Conservation (phyloP, 2,329 filamentous ascomycete species). For the Colletotrichum cereale region DNA sequence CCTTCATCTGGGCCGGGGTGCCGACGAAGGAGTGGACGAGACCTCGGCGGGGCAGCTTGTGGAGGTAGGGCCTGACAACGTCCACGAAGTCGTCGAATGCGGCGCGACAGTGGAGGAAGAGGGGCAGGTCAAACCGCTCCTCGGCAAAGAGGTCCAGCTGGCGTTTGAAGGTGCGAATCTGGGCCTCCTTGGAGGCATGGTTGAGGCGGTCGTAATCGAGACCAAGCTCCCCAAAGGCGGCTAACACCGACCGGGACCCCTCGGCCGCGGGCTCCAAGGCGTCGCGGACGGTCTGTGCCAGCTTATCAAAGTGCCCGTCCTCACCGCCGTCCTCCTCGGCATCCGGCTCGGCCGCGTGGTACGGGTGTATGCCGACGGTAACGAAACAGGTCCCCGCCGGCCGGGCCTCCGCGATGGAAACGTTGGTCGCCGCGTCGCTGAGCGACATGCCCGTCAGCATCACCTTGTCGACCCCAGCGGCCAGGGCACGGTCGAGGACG, state of each 20-base stretch:
- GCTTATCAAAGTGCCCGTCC: conserved; percentile 43
- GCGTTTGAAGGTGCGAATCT: conserved; percentile 54
- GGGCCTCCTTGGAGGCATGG: conserved; percentile 55
- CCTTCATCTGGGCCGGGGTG: conserved; percentile 54
- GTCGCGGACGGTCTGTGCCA: conserved; percentile 44
- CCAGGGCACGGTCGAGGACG: conserved; percentile 56
- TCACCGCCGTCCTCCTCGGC: conserved; percentile 43
- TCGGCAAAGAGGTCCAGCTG: conserved; percentile 56
- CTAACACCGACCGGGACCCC: conserved; percentile 47
- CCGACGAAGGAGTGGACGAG: conserved; percentile 57
- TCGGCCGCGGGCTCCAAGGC: conserved; percentile 36
- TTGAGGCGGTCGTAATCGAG: conserved; percentile 63
- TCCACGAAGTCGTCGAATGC: conserved; percentile 58
- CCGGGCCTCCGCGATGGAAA: conserved; percentile 46
- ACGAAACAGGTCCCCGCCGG: conserved; percentile 52
- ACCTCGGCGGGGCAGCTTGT: conserved; percentile 50
- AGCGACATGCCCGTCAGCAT: conserved; percentile 56
- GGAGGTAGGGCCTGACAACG: conserved; percentile 55
- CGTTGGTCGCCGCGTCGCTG: conserved; percentile 46
- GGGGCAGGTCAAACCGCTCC: conserved; percentile 50
- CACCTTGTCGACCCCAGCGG: conserved; percentile 57
- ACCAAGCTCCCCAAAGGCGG: conserved; percentile 63
- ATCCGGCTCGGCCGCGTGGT: conserved; percentile 60
- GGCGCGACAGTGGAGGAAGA: conserved; percentile 57
- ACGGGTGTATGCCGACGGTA: conserved; percentile 64